phyloP scores from a whole-genome alignment of 768 basidiomycete genomes.

The Baorangia bicolor region DNA sequence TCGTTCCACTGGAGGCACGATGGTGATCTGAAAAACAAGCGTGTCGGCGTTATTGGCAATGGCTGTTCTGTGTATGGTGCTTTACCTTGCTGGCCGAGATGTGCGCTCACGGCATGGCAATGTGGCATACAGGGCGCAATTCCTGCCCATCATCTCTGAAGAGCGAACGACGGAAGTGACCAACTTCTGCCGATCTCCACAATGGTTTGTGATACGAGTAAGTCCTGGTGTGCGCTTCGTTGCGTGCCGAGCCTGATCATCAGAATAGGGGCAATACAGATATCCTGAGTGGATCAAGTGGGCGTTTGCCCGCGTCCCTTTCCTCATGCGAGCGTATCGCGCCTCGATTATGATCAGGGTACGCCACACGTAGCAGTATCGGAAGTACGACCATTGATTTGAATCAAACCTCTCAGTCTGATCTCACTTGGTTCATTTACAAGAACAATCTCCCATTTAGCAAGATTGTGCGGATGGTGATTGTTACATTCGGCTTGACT shows the following conservation, averaged over 20 bases:
- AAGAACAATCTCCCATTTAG: background rate
- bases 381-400: background rate
- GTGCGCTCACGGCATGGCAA: constrained; percentile 3
- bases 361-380: background rate
- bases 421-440: constrained; percentile 1
- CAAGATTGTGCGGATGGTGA: background rate
- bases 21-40: constrained; percentile 49
- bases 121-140: constrained; percentile 49
- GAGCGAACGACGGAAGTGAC: constrained; percentile 50
- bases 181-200: constrained; percentile 60
- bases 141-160: constrained; percentile 51
- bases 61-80: constrained; percentile 54
- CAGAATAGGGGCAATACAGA: background rate
- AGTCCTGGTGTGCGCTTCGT: constrained; percentile 34
- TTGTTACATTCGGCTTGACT: background rate
- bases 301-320: background rate
- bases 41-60: constrained; percentile 62
- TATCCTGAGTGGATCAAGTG: background rate
- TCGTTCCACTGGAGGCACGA: constrained; percentile 57
- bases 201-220: constrained; percentile 42
- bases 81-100: constrained; percentile 7
- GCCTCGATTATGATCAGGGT: constrained; percentile 43
- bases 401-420: background rate
- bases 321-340: constrained; percentile 35
- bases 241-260: background rate